A percentile compares a stretch with the other conserved stretches of the same genome.
Conservation (phyloP, 2,329 filamentous ascomycete species). For the Elsinoe ampelina region DNA sequence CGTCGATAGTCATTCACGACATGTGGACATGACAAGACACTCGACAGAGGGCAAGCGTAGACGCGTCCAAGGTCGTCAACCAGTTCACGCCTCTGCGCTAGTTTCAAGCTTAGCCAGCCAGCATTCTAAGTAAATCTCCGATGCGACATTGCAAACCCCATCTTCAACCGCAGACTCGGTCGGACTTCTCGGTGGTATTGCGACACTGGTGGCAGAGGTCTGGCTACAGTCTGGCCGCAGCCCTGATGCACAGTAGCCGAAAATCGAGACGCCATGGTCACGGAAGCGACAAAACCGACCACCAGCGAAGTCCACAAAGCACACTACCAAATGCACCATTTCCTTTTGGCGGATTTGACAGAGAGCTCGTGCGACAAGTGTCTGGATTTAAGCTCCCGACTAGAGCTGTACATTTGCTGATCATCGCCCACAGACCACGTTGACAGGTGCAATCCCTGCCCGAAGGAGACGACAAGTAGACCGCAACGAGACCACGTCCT, state of each 20-base stretch:
- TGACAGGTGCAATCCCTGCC: constrained; percentile 1
- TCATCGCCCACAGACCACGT: constrained; percentile 6
- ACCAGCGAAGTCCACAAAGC: background rate
- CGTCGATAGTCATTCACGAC: constrained; percentile 1
- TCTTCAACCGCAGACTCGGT: background rate
- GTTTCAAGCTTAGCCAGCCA: constrained; percentile 1
- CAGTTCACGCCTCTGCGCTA: constrained; percentile 8
- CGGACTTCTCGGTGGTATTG: background rate
- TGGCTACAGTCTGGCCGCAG: background rate
- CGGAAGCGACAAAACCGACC: background rate
- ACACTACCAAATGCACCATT: background rate
- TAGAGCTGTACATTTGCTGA: constrained; percentile 9
- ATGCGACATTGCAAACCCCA: background rate
- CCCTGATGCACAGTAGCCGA: constrained; percentile 2
- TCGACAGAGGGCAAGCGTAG: background rate
- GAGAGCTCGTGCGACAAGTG: background rate
- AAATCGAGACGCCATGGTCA: background rate
- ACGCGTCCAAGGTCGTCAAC: background rate
- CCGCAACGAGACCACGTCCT: background rate
- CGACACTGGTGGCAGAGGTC: background rate
- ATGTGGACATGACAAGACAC: background rate
- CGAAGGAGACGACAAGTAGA: background rate
- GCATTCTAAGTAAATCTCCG: constrained; percentile 3
- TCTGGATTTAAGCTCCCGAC: background rate
- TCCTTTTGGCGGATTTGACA: background rate